phyloP scores from a whole-genome alignment of 2,329 filamentous ascomycete species.

The Diplocarpon mali region DNA sequence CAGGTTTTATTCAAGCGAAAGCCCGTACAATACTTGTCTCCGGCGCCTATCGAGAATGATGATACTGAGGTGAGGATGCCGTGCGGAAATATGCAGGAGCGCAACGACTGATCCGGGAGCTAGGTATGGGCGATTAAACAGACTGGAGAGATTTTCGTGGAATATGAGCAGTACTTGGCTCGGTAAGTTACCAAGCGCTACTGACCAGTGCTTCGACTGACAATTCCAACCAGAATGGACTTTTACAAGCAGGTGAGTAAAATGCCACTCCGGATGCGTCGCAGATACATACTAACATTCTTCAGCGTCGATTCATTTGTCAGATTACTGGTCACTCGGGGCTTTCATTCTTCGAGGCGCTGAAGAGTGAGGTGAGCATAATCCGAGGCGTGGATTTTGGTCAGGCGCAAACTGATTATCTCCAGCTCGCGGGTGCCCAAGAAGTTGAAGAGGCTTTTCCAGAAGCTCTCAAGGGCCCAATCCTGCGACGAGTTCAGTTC shows the following conservation, averaged over 20 bases:
- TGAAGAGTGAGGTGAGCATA: slow-evolving; percentile 70
- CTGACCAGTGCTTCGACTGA: slow-evolving; percentile 22
- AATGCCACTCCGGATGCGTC: background rate
- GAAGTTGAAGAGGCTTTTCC: slow-evolving; percentile 90
- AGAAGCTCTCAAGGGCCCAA: slow-evolving; percentile 79
- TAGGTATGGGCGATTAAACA: slow-evolving; percentile 88
- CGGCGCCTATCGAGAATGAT: slow-evolving; percentile 65
- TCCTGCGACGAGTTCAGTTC: slow-evolving; percentile 85
- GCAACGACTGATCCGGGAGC: slow-evolving; percentile 15
- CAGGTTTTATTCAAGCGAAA: slow-evolving; percentile 96
- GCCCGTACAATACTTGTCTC: slow-evolving; percentile 71
- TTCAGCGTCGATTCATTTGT: slow-evolving; percentile 71
- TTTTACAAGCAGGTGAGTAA: slow-evolving; percentile 76
- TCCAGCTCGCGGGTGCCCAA: slow-evolving; percentile 63
- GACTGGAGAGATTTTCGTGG: slow-evolving; percentile 80
- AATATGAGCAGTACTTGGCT: slow-evolving; percentile 78
- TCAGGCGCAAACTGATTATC: slow-evolving; percentile 22
- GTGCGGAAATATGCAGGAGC: slow-evolving; percentile 10
- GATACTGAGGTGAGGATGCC: slow-evolving; percentile 59
- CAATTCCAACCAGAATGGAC: slow-evolving; percentile 54
- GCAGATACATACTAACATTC: slow-evolving; percentile 19
- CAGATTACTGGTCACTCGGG: slow-evolving; percentile 91
- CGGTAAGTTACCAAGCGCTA: slow-evolving; percentile 44
- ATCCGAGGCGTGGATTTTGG: slow-evolving; percentile 1
- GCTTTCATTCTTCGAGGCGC: slow-evolving; percentile 83